Evolutionary conservation across 305 asterid species (phyloP).

Genomic region (Galium porrigens): DNA sequence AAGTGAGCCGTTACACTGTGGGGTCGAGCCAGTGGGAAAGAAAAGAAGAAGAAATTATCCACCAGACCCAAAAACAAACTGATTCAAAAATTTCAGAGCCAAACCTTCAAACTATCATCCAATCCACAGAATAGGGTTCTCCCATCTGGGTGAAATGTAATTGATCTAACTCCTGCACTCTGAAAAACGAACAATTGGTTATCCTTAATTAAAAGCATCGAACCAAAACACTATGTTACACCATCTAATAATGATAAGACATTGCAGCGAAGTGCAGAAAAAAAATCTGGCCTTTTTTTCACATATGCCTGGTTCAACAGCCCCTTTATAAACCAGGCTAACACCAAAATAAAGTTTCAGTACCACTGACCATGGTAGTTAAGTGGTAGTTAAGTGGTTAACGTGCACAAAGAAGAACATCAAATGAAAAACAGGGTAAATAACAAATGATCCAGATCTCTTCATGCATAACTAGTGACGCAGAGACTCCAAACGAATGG

Average conservation of each 20-base stretch:
- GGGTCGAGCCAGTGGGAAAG: neutral
- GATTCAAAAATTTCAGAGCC: conserved; percentile 14
- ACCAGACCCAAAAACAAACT: conserved; percentile 6
- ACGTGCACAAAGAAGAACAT: conserved; percentile 2
- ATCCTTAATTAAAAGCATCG: conserved; percentile 1
- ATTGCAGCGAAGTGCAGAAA: neutral
- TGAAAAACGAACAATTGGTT: conserved; percentile 24
- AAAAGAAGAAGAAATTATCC: conserved; percentile 7
- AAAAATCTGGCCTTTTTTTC: neutral
- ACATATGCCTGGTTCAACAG: neutral
- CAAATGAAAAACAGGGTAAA: neutral
- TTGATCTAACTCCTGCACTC: conserved; percentile 77
- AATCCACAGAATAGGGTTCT: conserved; percentile 76
- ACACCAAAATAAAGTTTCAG: neutral
- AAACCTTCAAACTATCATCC: conserved; percentile 86
- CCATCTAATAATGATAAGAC: neutral
- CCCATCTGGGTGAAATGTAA: conserved; percentile 90
- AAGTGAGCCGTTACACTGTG: neutral
- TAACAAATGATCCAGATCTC: neutral
- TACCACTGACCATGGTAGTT: neutral
- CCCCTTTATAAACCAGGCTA: neutral
- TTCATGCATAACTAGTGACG: neutral
- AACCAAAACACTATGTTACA: neutral
- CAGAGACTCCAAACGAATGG: neutral
- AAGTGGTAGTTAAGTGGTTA: neutral